These are phyloP conservation scores for Hypoxylon fuscum DNA, from an alignment of 495 filamentous ascomycete species.

Conservation along the genomic window DNA sequence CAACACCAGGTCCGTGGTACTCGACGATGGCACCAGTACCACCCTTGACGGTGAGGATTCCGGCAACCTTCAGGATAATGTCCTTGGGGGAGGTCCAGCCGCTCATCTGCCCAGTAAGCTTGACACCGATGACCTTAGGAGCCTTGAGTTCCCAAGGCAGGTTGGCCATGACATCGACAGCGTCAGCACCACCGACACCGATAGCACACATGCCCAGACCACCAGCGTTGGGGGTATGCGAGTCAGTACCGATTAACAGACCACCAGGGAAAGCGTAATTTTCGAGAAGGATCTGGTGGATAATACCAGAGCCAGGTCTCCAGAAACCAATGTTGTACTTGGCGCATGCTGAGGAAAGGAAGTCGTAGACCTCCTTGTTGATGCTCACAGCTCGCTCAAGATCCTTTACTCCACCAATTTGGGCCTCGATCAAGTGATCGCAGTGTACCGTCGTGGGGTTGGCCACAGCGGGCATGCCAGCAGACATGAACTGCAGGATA, in stretches of 20 bases:
- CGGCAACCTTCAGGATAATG: constrained; percentile 97
- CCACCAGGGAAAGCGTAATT: constrained; percentile 99
- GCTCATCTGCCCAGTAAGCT: constrained; percentile 85
- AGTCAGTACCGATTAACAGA: constrained; percentile 98
- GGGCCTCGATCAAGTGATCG: constrained; percentile 99
- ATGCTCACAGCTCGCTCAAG: constrained; percentile 87
- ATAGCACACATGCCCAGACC: constrained; percentile 96
- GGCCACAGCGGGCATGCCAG: constrained; percentile 91
- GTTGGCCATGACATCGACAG: constrained; percentile 98
- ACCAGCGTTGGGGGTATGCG: constrained; percentile 97
- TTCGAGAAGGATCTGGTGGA: constrained; percentile 98
- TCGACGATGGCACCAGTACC: constrained; percentile 97
- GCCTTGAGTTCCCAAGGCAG: constrained; percentile 99
- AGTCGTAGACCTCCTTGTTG: constrained; percentile 99
- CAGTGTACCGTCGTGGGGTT: constrained; percentile 98
- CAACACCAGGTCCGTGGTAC: constrained; percentile 88
- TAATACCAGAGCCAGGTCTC: constrained; percentile 98
- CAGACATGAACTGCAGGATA: constrained; percentile 99
- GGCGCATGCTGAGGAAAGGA: constrained; percentile 91
- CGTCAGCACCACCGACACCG: constrained; percentile 98
- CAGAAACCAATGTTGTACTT: constrained; percentile 99
- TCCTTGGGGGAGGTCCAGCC: constrained; percentile 98
- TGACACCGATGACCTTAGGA: constrained; percentile 95
- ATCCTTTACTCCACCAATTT: constrained; percentile 94
- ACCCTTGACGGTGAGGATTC: constrained; percentile 97